Conservation (phyloP, 2,329 filamentous ascomycete genomes). For the Aspergillus japonicus region DNA sequence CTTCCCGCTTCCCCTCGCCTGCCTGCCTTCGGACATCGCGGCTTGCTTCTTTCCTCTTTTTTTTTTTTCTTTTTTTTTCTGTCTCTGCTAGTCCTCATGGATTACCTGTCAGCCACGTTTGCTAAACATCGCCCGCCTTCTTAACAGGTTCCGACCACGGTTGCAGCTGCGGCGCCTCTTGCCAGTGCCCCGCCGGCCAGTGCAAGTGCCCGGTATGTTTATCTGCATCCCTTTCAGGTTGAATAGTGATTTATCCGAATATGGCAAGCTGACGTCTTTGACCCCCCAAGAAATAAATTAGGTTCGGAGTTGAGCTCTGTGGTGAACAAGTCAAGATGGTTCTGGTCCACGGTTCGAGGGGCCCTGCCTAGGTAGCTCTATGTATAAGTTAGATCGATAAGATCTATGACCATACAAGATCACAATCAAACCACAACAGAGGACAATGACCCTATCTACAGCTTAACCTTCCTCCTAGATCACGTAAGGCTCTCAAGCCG, state of each 20-base stretch:
- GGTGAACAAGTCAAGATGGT: background rate
- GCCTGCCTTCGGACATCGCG: background rate
- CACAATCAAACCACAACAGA: background rate
- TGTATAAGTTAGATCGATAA: background rate
- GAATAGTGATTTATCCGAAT: background rate
- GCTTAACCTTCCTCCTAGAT: background rate
- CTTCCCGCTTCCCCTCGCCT: too few species aligned
- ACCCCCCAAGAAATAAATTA: background rate
- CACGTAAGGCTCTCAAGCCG: background rate
- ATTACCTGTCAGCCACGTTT: background rate
- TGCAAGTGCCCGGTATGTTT: slow-evolving; percentile 42
- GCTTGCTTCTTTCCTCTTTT: background rate
- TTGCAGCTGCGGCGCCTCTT: slow-evolving; percentile 43
- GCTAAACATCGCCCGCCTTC: background rate
- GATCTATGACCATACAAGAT: too few species aligned
- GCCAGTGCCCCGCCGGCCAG: slow-evolving; percentile 42
- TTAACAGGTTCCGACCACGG: slow-evolving; percentile 34
- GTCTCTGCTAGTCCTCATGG: background rate
- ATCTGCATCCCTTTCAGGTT: background rate
- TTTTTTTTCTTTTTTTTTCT: too few species aligned
- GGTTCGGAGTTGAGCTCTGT: background rate
- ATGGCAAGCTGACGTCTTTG: background rate
- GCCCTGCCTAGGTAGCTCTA: background rate
- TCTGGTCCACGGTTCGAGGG: background rate
- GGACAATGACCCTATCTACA: background rate